Evolutionary conservation across 108 stramenopile genomes (phyloP), one percentile per base, ranked within the genome.

Genomic region (Cyclotella cryptica): DNA sequence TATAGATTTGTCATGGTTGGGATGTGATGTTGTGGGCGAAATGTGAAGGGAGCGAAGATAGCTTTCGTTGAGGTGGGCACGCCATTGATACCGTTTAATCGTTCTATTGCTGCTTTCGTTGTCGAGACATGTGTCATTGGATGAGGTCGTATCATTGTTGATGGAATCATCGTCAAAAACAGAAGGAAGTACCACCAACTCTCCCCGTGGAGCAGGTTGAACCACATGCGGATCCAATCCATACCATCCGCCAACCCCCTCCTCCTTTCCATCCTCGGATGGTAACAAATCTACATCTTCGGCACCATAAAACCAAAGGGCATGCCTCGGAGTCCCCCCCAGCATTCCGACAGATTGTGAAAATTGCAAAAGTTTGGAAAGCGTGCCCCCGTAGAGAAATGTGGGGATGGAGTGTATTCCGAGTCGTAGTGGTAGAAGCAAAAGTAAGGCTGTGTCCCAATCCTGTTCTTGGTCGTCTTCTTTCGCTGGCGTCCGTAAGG

Each of bases 141-240:
- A n/a, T n/a, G n/a, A n/a, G n/a, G n/a, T n/a, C n/a, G n/a, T n/a
- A n/a, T n/a, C n/a, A n/a, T n/a, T n/a, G n/a, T n/a, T n/a, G n/a
- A n/a, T n/a, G n/a, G n/a, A n/a, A n/a, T n/a, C n/a, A n/a, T n/a
- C n/a, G n/a, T n/a, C n/a, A n/a, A n/a, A n/a, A n/a, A n/a, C n/a
- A n/a, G n/a, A n/a, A n/a, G n/a, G n/a, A 49, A 55, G 7, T 17
- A 54, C 69, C 21, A 27, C 44, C 40, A 57, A 22, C 35, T 41
- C 81, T 58, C 90, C 77, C 30, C 80, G 55, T 11, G 94, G 92
- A 26, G 92, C 92, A 21, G 59, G 47, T 76, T 97, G 96, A 2
- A 92, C 88, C 14, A 87, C 90, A 71, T 97, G 96, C 15, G 96
- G 96, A 84, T 97, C 96, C n/a, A 94, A 73, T 4, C 96, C 96